These are phyloP conservation scores for Coniochaeta prunicola DNA, from an alignment of 2,329 filamentous ascomycete species.

Conservation along the genomic window DNA sequence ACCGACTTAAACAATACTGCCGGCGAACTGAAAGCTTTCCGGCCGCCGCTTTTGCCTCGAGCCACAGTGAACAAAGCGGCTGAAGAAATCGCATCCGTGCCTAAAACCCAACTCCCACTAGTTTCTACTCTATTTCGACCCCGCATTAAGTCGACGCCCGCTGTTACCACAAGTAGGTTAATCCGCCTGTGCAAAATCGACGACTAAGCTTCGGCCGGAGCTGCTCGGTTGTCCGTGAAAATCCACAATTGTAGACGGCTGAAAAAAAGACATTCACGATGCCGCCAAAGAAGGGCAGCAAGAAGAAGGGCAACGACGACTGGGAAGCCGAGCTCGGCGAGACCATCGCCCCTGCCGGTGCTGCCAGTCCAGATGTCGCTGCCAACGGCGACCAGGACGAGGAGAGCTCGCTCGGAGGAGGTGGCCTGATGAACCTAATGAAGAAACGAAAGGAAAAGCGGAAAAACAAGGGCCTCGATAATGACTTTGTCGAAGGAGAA, in stretches of 20 bases:
- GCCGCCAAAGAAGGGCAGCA: conserved; percentile 90
- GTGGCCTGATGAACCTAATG: conserved; percentile 72
- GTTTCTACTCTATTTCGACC: background rate
- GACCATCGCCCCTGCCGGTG: conserved; percentile 53
- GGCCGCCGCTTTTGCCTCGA: background rate
- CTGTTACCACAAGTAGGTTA: background rate
- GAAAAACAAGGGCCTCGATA: conserved; percentile 76
- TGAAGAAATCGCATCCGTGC: background rate
- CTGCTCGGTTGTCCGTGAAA: background rate
- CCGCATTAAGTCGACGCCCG: background rate
- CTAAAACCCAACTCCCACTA: background rate
- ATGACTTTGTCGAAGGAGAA: conserved; percentile 69
- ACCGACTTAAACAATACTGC: conserved; percentile 6
- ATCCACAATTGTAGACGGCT: background rate
- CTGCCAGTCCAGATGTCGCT: conserved; percentile 36
- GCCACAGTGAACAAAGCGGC: background rate
- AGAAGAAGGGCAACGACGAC: conserved; percentile 80
- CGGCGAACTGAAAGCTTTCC: conserved; percentile 5
- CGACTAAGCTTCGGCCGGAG: background rate
- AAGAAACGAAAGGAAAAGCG: conserved; percentile 79
- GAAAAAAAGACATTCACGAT: conserved; percentile 41
- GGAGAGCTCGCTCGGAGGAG: conserved; percentile 47
- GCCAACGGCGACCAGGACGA: conserved; percentile 48
- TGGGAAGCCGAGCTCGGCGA: conserved; percentile 94
- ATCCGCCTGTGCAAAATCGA: background rate